phyloP scores from a whole-genome alignment of 116 monocot genomes.

The Cymodocea nodosa region DNA sequence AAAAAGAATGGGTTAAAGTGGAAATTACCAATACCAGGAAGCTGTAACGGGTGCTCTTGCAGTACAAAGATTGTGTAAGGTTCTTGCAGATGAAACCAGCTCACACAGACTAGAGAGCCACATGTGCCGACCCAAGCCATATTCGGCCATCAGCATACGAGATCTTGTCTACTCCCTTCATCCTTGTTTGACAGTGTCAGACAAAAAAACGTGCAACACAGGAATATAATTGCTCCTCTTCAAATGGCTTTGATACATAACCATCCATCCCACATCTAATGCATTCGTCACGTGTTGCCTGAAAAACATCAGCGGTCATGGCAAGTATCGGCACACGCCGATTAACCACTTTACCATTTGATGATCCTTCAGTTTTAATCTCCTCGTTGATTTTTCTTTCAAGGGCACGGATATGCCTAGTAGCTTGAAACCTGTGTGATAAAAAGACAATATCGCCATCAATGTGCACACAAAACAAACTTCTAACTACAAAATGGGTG shows the following conservation, averaged over 20 bases:
- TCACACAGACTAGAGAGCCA: not conserved
- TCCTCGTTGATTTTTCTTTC: slow-evolving; percentile 37
- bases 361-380: slow-evolving; percentile 16
- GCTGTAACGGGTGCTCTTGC: no score
- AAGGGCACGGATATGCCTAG: slow-evolving; percentile 35
- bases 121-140: not conserved
- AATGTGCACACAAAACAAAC: no score
- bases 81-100: not conserved
- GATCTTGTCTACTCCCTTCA: not conserved
- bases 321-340: slow-evolving; percentile 84
- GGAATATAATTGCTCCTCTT: slow-evolving; percentile 77
- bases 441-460: no score
- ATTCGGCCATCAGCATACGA: not conserved
- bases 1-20: no score
- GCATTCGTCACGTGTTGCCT: slow-evolving; percentile 80
- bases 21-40: no score
- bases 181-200: slow-evolving; percentile 9
- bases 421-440: slow-evolving; percentile 62
- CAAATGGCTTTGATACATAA: slow-evolving; percentile 87
- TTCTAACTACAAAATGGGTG: not conserved
- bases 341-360: slow-evolving; percentile 11
- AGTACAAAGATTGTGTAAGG: not conserved
- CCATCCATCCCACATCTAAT: slow-evolving; percentile 74
- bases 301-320: slow-evolving; percentile 94
- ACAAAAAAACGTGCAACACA: slow-evolving; percentile 69